These are phyloP conservation scores for Scenedesmus sp. DNA, from an alignment of 163 green algal species.

Conservation along the genomic window DNA sequence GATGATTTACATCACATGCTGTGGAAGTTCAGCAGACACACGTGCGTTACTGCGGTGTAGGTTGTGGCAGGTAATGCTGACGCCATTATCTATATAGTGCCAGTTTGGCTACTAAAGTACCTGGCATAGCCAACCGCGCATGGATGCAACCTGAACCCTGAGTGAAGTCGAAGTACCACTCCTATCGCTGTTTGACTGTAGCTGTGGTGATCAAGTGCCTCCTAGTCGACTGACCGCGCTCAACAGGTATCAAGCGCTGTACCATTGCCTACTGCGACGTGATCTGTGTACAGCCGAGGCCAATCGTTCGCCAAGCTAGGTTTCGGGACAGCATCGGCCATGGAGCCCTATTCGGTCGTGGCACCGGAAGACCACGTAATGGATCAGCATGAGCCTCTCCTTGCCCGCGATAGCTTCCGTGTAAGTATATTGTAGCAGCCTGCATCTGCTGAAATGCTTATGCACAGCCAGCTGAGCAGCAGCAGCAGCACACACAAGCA, in stretches of 20 bases:
- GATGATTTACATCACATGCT: background rate
- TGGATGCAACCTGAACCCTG: too few relatives aligned
- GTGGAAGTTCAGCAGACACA: background rate
- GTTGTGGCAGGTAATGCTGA: background rate
- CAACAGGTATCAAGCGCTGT: background rate
- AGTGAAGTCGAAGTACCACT: background rate
- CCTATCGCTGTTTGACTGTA: background rate
- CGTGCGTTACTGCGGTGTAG: background rate
- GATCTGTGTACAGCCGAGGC: background rate
- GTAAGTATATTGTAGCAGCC: background rate
- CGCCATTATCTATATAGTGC: background rate
- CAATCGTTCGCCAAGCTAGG: background rate
- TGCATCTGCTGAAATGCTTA: background rate
- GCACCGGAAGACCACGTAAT: background rate
- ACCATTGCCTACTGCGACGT: background rate
- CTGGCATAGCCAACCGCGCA: background rate
- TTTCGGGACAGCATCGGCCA: background rate
- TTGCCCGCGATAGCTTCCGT: constrained; percentile 41
- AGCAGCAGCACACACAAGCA: background rate
- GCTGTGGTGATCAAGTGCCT: background rate
- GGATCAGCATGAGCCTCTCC: background rate
- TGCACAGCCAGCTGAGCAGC: background rate
- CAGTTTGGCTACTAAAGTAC: background rate
- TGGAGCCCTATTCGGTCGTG: constrained; percentile 8
- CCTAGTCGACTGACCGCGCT: background rate